Evolutionary conservation across 2,329 filamentous ascomycete genomes (phyloP).

Genomic region (Hypoxylon sp.): DNA sequence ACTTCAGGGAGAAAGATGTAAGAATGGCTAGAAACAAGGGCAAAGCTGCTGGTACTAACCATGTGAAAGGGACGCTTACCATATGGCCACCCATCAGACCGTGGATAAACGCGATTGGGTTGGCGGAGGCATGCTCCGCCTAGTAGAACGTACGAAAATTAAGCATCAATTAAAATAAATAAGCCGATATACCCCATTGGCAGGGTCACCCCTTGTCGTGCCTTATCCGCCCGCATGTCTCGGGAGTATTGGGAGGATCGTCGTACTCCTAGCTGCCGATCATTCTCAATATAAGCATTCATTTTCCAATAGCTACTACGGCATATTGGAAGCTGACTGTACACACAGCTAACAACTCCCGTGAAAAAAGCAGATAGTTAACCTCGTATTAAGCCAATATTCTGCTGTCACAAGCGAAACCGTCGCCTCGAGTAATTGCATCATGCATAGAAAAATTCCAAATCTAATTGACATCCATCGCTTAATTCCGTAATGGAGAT

Average conservation of each 20-base stretch:
- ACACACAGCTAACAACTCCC: constrained; percentile 20
- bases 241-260: constrained; percentile 44
- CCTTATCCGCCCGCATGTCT: constrained; percentile 47
- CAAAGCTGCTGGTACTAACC: constrained; percentile 37
- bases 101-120: constrained; percentile 48
- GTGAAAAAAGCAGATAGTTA: constrained; percentile 14
- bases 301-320: constrained; percentile 42
- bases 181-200: constrained; percentile 44
- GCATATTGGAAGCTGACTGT: constrained; percentile 13
- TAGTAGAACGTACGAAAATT: constrained; percentile 42
- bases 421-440: constrained; percentile 26
- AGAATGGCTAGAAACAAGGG: constrained; percentile 30
- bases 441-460: constrained; percentile 41
- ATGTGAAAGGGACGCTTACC: constrained; percentile 37
- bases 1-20: constrained; percentile 28
- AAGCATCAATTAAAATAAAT: constrained; percentile 49
- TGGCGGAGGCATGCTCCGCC: constrained; percentile 49
- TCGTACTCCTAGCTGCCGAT: constrained; percentile 40
- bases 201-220: constrained; percentile 42
- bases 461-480: constrained; percentile 19
- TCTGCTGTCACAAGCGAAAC: constrained; percentile 24
- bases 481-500: neutral
- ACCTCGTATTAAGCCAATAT: constrained; percentile 10
- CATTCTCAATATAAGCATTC: constrained; percentile 42
- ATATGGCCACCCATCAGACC: constrained; percentile 31